Conservation (phyloP, 2,329 filamentous ascomycete species). For the Cordyceps cateniannulata region DNA sequence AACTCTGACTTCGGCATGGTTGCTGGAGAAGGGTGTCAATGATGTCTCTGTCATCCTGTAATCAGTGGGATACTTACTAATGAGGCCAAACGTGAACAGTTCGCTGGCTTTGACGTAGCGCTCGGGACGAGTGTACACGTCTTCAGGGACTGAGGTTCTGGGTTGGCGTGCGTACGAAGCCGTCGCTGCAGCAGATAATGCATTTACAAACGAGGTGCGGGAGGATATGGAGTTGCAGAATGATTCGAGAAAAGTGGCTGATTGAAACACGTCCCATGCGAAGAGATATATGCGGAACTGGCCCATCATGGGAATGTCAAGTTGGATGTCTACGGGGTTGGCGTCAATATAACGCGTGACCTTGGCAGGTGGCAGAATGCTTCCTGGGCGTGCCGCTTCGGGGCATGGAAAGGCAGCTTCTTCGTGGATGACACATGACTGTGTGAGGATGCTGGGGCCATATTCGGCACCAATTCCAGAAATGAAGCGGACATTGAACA, state of each 20-base stretch:
- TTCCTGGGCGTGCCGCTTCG: slow-evolving; percentile 40
- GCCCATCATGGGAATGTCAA: slow-evolving; percentile 70
- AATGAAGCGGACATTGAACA: slow-evolving; percentile 66
- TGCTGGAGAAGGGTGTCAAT: slow-evolving; percentile 29
- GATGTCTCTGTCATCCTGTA: not conserved
- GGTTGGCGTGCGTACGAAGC: slow-evolving; percentile 56
- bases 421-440: slow-evolving; percentile 34
- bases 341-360: slow-evolving; percentile 70
- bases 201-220: slow-evolving; percentile 48
- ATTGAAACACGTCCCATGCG: slow-evolving; percentile 52
- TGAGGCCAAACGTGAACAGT: slow-evolving; percentile 61
- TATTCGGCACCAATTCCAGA: slow-evolving; percentile 64
- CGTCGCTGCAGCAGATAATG: slow-evolving; percentile 51
- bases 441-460: slow-evolving; percentile 44
- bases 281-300: slow-evolving; percentile 74
- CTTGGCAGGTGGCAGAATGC: slow-evolving; percentile 58
- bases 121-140: slow-evolving; percentile 60
- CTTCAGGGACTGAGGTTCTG: slow-evolving; percentile 49
- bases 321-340: slow-evolving; percentile 70
- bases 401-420: slow-evolving; percentile 21
- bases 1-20: slow-evolving; percentile 55
- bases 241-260: slow-evolving; percentile 50
- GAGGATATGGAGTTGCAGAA: slow-evolving; percentile 51
- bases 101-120: slow-evolving; percentile 63
- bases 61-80: slow-evolving; percentile 45